Conservation (phyloP, 148 eudicot species). For the Nepenthes mirabilis region DNA sequence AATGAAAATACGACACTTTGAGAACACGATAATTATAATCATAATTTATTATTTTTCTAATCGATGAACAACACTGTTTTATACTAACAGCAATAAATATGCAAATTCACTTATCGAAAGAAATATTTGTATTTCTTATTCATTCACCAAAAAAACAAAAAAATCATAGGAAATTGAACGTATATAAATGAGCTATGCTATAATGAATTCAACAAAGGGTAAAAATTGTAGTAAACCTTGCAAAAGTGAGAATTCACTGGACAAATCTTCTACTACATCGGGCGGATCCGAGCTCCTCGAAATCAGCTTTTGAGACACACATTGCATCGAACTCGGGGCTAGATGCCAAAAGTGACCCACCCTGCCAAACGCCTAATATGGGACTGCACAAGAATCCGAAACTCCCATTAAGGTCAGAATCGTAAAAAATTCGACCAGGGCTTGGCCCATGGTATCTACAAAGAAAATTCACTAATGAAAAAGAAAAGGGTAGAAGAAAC, state of each 20-base stretch:
- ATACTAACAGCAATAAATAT: no score
- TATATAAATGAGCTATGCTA: no score
- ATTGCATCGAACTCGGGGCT: constrained; percentile 93
- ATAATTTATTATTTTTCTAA: no score
- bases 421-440: neutral
- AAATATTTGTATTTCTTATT: no score
- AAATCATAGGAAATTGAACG: no score
- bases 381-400: constrained; percentile 47
- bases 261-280: constrained; percentile 86
- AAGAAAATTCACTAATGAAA: neutral
- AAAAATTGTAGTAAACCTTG: neutral
- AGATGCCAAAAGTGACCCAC: constrained; percentile 94
- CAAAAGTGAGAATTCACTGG: constrained; percentile 15
- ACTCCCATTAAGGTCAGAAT: constrained; percentile 1
- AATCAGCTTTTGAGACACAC: constrained; percentile 91
- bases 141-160: no score
- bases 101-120: no score
- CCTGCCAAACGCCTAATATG: constrained; percentile 92
- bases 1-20: no score
- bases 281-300: constrained; percentile 89
- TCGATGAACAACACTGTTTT: no score
- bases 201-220: neutral
- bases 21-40: no score
- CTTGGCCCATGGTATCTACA: no score
- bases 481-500: neutral